Percentiles rank a stretch among this genome's conserved stretches.
Evolutionary conservation across 805 yeast genomes (phyloP).

Genomic region (Myxozyma neglecta): DNA sequence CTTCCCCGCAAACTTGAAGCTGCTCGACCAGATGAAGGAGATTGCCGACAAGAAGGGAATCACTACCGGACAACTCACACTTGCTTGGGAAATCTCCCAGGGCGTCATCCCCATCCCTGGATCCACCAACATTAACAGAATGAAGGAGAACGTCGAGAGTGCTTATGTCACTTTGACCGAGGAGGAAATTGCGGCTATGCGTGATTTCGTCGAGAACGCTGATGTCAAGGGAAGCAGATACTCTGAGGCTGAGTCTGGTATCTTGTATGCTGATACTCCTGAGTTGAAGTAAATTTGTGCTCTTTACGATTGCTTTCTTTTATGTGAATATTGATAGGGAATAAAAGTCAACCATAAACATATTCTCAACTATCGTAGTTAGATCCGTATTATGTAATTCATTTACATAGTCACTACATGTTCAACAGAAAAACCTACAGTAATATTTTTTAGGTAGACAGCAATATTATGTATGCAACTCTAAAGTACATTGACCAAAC

Average conservation of each 20-base stretch:
- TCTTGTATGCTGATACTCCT: conserved; percentile 14
- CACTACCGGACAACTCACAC: conserved; percentile 65
- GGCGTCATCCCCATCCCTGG: conserved; percentile 77
- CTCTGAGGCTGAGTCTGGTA: not conserved
- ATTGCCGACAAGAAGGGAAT: conserved; percentile 50
- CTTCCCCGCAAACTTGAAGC: too few species aligned
- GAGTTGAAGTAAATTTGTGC: conserved; percentile 6
- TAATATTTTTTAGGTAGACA: too few species aligned
- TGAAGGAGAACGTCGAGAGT: conserved; percentile 55
- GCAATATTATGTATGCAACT: too few species aligned
- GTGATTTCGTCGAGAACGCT: conserved; percentile 18
- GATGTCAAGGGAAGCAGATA: conserved; percentile 13
- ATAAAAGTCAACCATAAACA: too few species aligned
- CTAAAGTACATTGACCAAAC: too few species aligned
- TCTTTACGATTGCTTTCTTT: too few species aligned
- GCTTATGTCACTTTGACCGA: conserved; percentile 17
- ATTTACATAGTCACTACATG: too few species aligned
- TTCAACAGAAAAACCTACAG: too few species aligned
- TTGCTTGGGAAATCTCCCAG: conserved; percentile 62
- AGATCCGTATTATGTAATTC: too few species aligned
- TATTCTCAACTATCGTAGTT: too few species aligned
- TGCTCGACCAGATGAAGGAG: conserved; percentile 52
- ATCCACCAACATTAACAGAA: conserved; percentile 59
- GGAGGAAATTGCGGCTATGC: conserved; percentile 20
- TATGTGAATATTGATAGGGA: too few species aligned